These are phyloP conservation scores for Xylariales sp. DNA, from an alignment of 2,329 filamentous ascomycete species.

Conservation along the genomic window DNA sequence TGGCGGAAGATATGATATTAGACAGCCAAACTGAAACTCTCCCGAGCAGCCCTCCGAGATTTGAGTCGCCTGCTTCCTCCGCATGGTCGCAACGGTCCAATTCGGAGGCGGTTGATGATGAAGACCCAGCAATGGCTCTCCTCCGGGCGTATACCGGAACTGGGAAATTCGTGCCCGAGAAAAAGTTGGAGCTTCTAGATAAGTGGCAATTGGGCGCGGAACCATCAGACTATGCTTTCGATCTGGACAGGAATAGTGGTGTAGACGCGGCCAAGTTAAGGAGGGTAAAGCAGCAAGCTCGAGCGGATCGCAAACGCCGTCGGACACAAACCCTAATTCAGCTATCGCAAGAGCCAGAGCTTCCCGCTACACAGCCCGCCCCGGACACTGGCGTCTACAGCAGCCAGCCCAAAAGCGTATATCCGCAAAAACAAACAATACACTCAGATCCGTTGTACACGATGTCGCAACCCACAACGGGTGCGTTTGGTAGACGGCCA, in stretches of 20 bases:
- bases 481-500: constrained; percentile 47
- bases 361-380: constrained; percentile 47
- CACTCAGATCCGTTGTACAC: constrained; percentile 42
- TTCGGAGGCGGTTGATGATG: constrained; percentile 33
- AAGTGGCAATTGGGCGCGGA: constrained; percentile 47
- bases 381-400: constrained; percentile 43
- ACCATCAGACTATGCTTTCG: constrained; percentile 46
- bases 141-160: constrained; percentile 49
- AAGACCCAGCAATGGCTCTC: constrained; percentile 47
- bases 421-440: constrained; percentile 41
- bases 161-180: constrained; percentile 43
- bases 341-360: constrained; percentile 42
- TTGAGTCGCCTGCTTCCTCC: constrained; percentile 39
- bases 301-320: constrained; percentile 48
- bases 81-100: constrained; percentile 37
- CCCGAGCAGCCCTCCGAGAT: constrained; percentile 39
- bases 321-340: constrained; percentile 48
- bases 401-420: constrained; percentile 43
- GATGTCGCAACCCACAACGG: constrained; percentile 50
- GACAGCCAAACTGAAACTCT: constrained; percentile 45
- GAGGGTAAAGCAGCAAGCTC: constrained; percentile 45
- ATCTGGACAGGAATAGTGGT: constrained; percentile 46
- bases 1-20: constrained; percentile 41
- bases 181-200: constrained; percentile 44
- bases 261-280: constrained; percentile 43